These are phyloP conservation scores for Bipolaris gigantea DNA, from an alignment of 2,329 filamentous ascomycete genomes.

Conservation along the genomic window DNA sequence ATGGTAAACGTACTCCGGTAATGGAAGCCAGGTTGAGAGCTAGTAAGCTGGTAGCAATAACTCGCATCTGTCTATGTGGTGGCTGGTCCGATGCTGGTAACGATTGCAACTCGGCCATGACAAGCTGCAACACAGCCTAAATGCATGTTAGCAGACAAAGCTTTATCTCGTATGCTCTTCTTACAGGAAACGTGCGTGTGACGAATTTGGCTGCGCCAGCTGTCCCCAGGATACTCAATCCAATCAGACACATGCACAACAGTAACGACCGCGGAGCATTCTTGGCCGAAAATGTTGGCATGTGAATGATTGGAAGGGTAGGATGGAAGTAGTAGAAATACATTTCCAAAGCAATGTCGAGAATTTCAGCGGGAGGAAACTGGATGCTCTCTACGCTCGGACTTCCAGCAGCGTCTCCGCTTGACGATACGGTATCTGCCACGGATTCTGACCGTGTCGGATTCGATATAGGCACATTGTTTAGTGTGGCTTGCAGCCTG, in stretches of 20 bases:
- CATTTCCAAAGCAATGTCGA: slow-evolving; percentile 58
- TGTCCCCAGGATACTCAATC: slow-evolving; percentile 56
- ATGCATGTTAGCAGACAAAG: background rate
- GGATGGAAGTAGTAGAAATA: slow-evolving; percentile 59
- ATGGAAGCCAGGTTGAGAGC: slow-evolving; percentile 55
- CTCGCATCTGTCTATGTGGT: slow-evolving; percentile 49
- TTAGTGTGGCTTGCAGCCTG: slow-evolving; percentile 42
- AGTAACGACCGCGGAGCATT: slow-evolving; percentile 52
- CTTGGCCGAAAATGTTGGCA: slow-evolving; percentile 56
- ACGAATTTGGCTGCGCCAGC: slow-evolving; percentile 56
- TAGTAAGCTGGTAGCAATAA: slow-evolving; percentile 52
- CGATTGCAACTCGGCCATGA: slow-evolving; percentile 49
- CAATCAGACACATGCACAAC: slow-evolving; percentile 58
- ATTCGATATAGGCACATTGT: slow-evolving; percentile 27
- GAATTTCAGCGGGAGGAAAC: slow-evolving; percentile 55
- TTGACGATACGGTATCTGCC: slow-evolving; percentile 38
- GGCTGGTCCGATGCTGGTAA: slow-evolving; percentile 46
- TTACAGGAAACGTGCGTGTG: slow-evolving; percentile 49
- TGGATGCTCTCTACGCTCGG: slow-evolving; percentile 35
- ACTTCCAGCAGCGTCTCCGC: slow-evolving; percentile 33
- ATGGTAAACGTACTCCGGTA: slow-evolving; percentile 46
- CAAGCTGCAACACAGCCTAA: slow-evolving; percentile 44
- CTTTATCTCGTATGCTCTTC: background rate
- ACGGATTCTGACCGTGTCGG: slow-evolving; percentile 30
- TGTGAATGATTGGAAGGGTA: slow-evolving; percentile 56